These are phyloP conservation scores for Candida tallmaniae DNA, from an alignment of 805 yeast genomes.

Conservation along the genomic window DNA sequence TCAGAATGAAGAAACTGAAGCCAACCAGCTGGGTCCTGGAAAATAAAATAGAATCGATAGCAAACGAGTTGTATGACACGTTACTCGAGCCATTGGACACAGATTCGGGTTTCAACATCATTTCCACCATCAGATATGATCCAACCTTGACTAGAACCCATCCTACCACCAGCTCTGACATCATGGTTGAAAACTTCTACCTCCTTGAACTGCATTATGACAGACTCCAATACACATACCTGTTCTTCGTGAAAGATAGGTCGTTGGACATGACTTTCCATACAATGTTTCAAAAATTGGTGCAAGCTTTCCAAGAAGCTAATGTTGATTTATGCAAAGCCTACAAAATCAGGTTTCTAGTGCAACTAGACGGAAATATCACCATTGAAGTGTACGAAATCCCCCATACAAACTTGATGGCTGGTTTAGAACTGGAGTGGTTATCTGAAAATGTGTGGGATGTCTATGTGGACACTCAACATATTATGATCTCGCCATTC, in stretches of 20 bases:
- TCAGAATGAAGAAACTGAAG: neutral
- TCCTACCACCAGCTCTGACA: slow-evolving; percentile 22
- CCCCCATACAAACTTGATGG: slow-evolving; percentile 22
- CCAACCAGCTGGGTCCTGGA: neutral
- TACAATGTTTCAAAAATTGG: slow-evolving; percentile 32
- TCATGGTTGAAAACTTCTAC: slow-evolving; percentile 44
- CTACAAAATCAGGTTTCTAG: slow-evolving; percentile 30
- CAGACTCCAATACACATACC: slow-evolving; percentile 51
- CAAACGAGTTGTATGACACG: slow-evolving; percentile 2
- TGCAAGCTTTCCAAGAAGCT: slow-evolving; percentile 22
- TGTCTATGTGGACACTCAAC: slow-evolving; percentile 55
- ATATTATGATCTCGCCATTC: slow-evolving; percentile 56
- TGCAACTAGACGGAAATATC: slow-evolving; percentile 23
- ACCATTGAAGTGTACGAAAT: slow-evolving; percentile 29
- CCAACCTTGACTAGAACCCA: slow-evolving; percentile 41
- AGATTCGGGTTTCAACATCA: slow-evolving; percentile 44
- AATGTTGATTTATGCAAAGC: slow-evolving; percentile 16
- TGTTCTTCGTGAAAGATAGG: slow-evolving; percentile 39
- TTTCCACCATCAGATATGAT: slow-evolving; percentile 75
- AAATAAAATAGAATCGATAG: neutral
- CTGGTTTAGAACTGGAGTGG: slow-evolving; percentile 18
- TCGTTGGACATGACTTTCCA: slow-evolving; percentile 35
- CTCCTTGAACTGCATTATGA: slow-evolving; percentile 60
- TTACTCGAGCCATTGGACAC: slow-evolving; percentile 2
- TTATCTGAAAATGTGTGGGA: slow-evolving; percentile 39